phyloP scores from a whole-genome alignment of 75 land plant species.

The Picea sitchensis region DNA sequence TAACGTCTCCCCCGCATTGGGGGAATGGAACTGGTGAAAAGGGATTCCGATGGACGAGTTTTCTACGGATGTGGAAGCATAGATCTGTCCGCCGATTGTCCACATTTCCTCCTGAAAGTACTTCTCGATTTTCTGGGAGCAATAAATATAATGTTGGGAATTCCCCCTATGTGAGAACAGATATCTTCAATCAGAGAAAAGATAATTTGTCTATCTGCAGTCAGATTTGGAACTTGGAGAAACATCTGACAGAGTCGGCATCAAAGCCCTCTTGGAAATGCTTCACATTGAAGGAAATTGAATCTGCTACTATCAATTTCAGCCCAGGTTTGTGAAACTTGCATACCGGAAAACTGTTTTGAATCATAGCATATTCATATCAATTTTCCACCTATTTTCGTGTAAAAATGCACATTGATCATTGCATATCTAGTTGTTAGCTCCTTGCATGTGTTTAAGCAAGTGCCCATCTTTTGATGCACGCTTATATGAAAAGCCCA shows the following conservation, averaged over 20 bases:
- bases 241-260: not conserved
- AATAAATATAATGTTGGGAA: not conserved
- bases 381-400: not conserved
- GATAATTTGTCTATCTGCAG: not conserved
- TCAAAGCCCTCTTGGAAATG: conserved; percentile 43
- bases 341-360: too few species aligned
- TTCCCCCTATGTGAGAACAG: not conserved
- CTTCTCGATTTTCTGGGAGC: not conserved
- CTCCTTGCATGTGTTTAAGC: not conserved
- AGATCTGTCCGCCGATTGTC: conserved; percentile 16
- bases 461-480: too few species aligned
- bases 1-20: not conserved
- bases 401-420: not conserved
- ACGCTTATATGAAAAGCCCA: not conserved
- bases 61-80: conserved; percentile 11
- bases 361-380: too few species aligned
- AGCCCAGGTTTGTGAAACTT: conserved; percentile 29
- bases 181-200: not conserved
- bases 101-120: conserved; percentile 8
- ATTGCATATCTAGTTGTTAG: not conserved
- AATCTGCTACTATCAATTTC: conserved; percentile 45
- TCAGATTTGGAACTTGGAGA: not conserved
- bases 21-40: not conserved
- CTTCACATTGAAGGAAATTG: conserved; percentile 45
- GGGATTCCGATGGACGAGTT: conserved; percentile 9